phyloP scores from a whole-genome alignment of 805 yeast genomes.

The Cyberlindnera petersonii region DNA sequence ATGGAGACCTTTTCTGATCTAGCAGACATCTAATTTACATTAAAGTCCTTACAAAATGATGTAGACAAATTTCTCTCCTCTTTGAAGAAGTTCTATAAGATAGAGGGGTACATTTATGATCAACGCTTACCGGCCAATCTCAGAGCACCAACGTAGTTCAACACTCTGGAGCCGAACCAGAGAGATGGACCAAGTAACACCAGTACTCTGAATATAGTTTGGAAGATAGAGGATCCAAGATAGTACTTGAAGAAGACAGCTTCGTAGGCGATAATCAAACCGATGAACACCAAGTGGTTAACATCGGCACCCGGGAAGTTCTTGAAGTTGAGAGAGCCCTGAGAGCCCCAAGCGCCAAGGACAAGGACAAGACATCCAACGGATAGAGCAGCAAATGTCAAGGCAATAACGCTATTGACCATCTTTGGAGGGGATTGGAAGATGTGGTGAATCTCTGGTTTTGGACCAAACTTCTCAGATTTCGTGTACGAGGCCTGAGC shows the following conservation, averaged over 20 bases:
- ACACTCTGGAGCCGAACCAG: constrained; percentile 28
- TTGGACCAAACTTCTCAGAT: constrained; percentile 20
- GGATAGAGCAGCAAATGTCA: constrained; percentile 18
- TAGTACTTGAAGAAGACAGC: constrained; percentile 27
- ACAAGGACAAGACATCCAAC: constrained; percentile 14
- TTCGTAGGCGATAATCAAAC: constrained; percentile 21
- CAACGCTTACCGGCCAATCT: constrained; percentile 29
- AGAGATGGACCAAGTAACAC: constrained; percentile 25
- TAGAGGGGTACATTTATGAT: not conserved
- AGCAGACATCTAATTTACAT: no score
- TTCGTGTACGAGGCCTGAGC: constrained; percentile 13
- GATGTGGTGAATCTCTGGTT: constrained; percentile 28
- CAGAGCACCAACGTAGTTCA: constrained; percentile 25
- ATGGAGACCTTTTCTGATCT: constrained; percentile 24
- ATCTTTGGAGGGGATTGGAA: constrained; percentile 24
- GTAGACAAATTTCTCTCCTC: not conserved
- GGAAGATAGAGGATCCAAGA: constrained; percentile 24
- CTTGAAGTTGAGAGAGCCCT: constrained; percentile 22
- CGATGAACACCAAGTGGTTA: constrained; percentile 19
- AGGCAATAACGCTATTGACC: constrained; percentile 20
- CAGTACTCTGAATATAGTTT: constrained; percentile 18
- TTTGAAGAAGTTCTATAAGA: no score
- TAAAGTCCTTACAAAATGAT: no score
- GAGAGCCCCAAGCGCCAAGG: constrained; percentile 18
- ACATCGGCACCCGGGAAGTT: constrained; percentile 19